These are phyloP conservation scores for Monilinia aucupariae DNA, from an alignment of 2,329 filamentous ascomycete genomes.

Conservation along the genomic window DNA sequence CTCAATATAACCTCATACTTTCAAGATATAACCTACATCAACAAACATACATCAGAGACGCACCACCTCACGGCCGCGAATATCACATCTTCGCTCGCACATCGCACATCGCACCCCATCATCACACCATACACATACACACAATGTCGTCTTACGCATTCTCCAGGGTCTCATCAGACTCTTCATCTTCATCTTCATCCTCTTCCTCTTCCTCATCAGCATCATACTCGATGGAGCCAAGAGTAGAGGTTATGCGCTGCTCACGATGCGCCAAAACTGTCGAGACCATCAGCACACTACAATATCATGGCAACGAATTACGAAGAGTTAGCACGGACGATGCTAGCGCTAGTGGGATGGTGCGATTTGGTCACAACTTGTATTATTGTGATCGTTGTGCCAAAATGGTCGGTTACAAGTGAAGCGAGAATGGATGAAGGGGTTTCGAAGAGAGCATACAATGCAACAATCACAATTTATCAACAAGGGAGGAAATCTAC, in stretches of 20 bases:
- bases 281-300: slow-evolving; percentile 48
- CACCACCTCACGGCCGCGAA: background rate
- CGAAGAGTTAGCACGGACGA: slow-evolving; percentile 45
- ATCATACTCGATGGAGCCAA: slow-evolving; percentile 20
- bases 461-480: background rate
- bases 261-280: slow-evolving; percentile 56
- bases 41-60: background rate
- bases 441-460: slow-evolving; percentile 1
- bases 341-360: slow-evolving; percentile 54
- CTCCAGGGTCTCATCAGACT: slow-evolving; percentile 23
- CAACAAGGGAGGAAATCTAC: background rate
- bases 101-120: background rate
- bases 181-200: slow-evolving; percentile 21
- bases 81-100: slow-evolving; percentile 7
- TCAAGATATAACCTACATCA: background rate
- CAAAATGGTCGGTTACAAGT: slow-evolving; percentile 58
- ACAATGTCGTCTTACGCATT: slow-evolving; percentile 2
- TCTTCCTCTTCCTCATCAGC: slow-evolving; percentile 24
- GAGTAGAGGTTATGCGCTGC: slow-evolving; percentile 56
- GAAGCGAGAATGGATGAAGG: slow-evolving; percentile 31
- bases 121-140: background rate
- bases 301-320: slow-evolving; percentile 18
- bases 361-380: slow-evolving; percentile 58
- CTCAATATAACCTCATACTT: background rate
- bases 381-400: slow-evolving; percentile 63